Conservation (phyloP, 352 stramenopile genomes). For the Phytophthora brassicae region DNA sequence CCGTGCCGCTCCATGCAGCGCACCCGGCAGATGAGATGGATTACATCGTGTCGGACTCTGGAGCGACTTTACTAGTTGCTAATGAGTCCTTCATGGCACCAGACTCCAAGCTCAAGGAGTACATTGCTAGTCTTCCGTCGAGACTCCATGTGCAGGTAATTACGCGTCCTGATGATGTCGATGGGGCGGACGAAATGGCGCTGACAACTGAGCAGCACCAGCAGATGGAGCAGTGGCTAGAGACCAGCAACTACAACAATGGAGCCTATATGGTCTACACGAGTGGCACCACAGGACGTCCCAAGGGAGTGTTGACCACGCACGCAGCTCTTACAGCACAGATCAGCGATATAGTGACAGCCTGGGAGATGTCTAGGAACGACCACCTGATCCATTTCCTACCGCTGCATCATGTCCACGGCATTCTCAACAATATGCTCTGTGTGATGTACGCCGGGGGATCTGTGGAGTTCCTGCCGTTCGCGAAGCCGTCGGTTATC, state of each 20-base stretch:
- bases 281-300: constrained; percentile 77
- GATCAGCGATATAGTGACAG: constrained; percentile 79
- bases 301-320: constrained; percentile 86
- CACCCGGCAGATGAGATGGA: constrained; percentile 69
- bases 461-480: constrained; percentile 79
- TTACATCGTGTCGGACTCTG: constrained; percentile 72
- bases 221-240: constrained; percentile 40
- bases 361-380: constrained; percentile 74
- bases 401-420: constrained; percentile 91
- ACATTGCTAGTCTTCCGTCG: constrained; percentile 18
- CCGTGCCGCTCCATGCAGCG: constrained; percentile 60
- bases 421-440: constrained; percentile 88
- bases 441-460: constrained; percentile 80
- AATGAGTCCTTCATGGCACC: constrained; percentile 41
- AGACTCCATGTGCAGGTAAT: constrained; percentile 30
- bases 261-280: constrained; percentile 81
- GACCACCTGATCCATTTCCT: constrained; percentile 91
- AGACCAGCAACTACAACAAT: constrained; percentile 20
- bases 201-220: constrained; percentile 19
- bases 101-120: constrained; percentile 27
- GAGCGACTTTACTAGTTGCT: constrained; percentile 45
- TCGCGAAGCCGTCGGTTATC: constrained; percentile 56
- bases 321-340: constrained; percentile 71
- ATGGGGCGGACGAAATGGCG: constrained; percentile 8
- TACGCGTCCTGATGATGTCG: constrained; percentile 24